Percentiles rank a stretch among this genome's conserved stretches.
phyloP scores from a whole-genome alignment of 2,329 filamentous ascomycete genomes.

The Diaporthe sp. region DNA sequence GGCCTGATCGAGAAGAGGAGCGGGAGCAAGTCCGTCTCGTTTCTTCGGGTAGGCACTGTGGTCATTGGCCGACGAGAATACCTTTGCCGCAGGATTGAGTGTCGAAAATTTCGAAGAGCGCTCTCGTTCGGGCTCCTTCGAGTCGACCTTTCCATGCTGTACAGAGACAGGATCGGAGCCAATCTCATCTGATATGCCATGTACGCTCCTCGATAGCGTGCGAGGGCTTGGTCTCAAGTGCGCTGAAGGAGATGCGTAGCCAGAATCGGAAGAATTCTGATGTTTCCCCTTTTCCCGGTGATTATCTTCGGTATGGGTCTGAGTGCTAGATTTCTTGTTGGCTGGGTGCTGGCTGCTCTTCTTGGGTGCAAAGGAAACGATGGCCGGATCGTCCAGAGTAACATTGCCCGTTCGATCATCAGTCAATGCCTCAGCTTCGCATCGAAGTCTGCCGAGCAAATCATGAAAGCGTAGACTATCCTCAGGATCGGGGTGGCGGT shows the following conservation, averaged over 20 bases:
- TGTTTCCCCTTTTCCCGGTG: not conserved
- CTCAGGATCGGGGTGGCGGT: not conserved
- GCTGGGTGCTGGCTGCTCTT: not conserved
- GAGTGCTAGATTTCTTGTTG: not conserved
- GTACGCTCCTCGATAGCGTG: constrained; percentile 14
- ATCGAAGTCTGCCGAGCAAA: constrained; percentile 33
- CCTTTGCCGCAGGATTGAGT: constrained; percentile 37
- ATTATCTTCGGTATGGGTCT: not conserved
- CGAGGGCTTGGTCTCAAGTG: constrained; percentile 20
- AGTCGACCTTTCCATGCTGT: not conserved
- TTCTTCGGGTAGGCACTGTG: not conserved
- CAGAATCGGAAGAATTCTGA: constrained; percentile 30
- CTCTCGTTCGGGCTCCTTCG: constrained; percentile 1
- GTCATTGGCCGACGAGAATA: constrained; percentile 20
- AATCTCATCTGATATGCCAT: not conserved
- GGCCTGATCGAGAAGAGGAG: not conserved
- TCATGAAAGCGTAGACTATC: constrained; percentile 34
- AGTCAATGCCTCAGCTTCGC: not conserved
- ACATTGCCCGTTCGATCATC: not conserved
- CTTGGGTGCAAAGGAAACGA: constrained; percentile 14
- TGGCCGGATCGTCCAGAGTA: constrained; percentile 24
- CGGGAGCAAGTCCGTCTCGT: not conserved
- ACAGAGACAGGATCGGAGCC: not conserved
- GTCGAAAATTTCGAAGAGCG: constrained; percentile 28
- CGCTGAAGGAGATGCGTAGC: constrained; percentile 27